Percentiles rank a stretch among this genome's conserved stretches.
These are phyloP conservation scores for Penicillium sp. DNA, from an alignment of 2,329 filamentous ascomycete species.

Conservation along the genomic window DNA sequence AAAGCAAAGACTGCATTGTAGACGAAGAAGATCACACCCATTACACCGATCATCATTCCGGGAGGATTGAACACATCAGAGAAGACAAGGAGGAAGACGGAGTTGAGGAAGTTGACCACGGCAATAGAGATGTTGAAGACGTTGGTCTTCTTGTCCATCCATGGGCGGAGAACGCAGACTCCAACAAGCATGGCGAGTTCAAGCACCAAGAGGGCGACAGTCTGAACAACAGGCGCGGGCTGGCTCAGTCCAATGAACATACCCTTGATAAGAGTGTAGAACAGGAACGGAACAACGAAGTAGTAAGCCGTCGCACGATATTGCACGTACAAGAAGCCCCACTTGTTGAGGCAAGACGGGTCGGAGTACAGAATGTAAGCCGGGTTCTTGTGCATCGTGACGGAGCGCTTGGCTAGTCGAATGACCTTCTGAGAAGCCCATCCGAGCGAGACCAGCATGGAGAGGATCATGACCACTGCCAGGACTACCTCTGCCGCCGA, in stretches of 20 bases:
- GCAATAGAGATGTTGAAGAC: slow-evolving; percentile 93
- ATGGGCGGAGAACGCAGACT: slow-evolving; percentile 79
- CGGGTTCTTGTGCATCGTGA: slow-evolving; percentile 90
- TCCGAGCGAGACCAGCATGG: slow-evolving; percentile 72
- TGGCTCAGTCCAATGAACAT: slow-evolving; percentile 87
- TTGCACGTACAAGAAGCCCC: slow-evolving; percentile 96
- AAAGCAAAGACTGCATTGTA: slow-evolving; percentile 82
- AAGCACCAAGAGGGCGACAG: slow-evolving; percentile 78
- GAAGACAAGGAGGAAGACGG: slow-evolving; percentile 86
- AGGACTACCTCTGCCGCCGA: slow-evolving; percentile 84
- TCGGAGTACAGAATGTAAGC: slow-evolving; percentile 97
- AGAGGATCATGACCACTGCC: slow-evolving; percentile 84
- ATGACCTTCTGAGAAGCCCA: slow-evolving; percentile 93
- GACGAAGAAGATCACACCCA: slow-evolving; percentile 87
- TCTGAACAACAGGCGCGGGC: slow-evolving; percentile 69
- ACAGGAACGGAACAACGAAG: slow-evolving; percentile 79
- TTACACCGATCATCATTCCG: slow-evolving; percentile 77
- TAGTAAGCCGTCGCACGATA: slow-evolving; percentile 96
- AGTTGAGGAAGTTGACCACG: slow-evolving; percentile 85
- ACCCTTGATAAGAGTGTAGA: slow-evolving; percentile 81
- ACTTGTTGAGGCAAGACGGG: slow-evolving; percentile 91
- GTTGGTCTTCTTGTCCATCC: slow-evolving; percentile 99
- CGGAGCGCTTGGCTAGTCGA: slow-evolving; percentile 81
- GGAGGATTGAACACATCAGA: slow-evolving; percentile 83
- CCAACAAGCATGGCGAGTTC: slow-evolving; percentile 77